A percentile compares a stretch with the other conserved stretches of the same genome.
Conservation (phyloP, 139 green algal genomes). For the Tetradesmus obliquus region DNA sequence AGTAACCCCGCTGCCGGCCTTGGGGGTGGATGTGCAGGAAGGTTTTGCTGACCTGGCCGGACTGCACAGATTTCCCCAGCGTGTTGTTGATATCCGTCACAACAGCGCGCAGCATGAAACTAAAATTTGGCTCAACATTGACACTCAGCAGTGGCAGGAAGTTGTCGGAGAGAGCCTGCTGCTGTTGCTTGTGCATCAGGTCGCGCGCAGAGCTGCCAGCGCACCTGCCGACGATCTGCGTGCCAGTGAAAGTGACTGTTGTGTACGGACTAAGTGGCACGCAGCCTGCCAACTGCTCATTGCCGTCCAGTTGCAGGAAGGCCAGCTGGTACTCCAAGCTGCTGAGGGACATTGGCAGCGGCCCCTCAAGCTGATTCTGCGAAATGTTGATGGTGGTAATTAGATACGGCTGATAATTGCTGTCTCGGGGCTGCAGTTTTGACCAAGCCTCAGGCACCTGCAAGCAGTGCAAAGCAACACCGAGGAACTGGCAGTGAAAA, state of each 20-base stretch:
- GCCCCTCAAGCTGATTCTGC: background rate
- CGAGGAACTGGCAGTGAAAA: background rate
- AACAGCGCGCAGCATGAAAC: background rate
- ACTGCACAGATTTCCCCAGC: background rate
- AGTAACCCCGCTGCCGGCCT: background rate
- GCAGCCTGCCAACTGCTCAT: background rate
- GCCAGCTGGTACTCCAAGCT: background rate
- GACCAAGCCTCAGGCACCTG: background rate
- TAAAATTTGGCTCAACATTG: background rate
- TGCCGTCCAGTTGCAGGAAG: background rate
- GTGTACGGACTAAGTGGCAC: background rate
- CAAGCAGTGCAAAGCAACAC: background rate
- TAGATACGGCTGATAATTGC: background rate
- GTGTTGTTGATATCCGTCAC: background rate
- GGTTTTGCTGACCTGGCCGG: background rate
- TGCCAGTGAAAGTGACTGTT: background rate
- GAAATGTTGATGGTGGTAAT: background rate
- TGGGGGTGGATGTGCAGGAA: background rate
- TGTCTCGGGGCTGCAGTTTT: background rate
- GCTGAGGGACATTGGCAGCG: background rate
- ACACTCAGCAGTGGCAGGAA: background rate
- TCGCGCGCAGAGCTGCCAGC: background rate
- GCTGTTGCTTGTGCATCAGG: background rate
- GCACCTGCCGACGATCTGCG: background rate
- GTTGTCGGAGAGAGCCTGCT: background rate